These are phyloP conservation scores for Rubus idaeus DNA, from an alignment of 306 rosid genomes.

Conservation along the genomic window DNA sequence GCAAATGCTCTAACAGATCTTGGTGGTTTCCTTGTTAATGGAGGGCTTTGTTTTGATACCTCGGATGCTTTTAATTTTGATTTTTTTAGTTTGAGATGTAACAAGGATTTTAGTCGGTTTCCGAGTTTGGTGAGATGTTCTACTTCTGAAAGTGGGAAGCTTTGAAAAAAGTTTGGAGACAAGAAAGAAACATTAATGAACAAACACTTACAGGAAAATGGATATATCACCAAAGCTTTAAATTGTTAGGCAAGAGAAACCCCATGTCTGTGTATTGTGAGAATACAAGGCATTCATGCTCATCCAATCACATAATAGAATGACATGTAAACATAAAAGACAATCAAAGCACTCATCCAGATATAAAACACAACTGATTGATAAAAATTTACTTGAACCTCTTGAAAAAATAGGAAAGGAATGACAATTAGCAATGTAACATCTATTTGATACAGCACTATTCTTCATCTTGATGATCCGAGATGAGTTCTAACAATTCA, in stretches of 20 bases:
- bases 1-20: too few species aligned
- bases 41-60: too few species aligned
- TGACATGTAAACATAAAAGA: neutral
- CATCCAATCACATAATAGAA: neutral
- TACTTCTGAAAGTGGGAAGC: neutral
- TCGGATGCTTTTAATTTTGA: too few species aligned
- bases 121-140: too few species aligned
- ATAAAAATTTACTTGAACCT: neutral
- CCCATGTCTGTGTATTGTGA: neutral
- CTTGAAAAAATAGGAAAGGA: neutral
- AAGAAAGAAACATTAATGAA: neutral
- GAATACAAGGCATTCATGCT: neutral
- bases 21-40: too few species aligned
- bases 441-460: neutral
- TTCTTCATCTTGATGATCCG: conserved; percentile 24
- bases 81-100: too few species aligned
- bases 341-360: too few species aligned
- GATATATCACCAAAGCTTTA: too few species aligned
- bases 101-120: too few species aligned
- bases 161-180: neutral
- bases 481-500: conserved; percentile 69
- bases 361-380: neutral
- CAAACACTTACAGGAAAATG: too few species aligned
- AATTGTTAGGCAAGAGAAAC: too few species aligned
- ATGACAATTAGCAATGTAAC: neutral